Conservation (phyloP, 2,329 filamentous ascomycete genomes). For the Pestalotiopsis fici region DNA sequence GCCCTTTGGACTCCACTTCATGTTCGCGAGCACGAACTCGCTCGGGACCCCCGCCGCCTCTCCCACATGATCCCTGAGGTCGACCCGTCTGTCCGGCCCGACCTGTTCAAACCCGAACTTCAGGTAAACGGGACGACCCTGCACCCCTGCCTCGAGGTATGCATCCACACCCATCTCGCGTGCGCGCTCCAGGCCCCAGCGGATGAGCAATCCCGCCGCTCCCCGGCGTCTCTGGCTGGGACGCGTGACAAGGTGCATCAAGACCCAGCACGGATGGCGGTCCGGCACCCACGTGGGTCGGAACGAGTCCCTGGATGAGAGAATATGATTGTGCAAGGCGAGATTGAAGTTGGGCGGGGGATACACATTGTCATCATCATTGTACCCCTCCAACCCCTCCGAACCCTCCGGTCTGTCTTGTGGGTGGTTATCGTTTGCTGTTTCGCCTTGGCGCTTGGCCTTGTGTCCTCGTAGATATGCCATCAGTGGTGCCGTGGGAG, state of each 20-base stretch:
- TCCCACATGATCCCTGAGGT: background rate
- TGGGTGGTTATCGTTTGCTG: too few species aligned
- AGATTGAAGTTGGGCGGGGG: slow-evolving; percentile 16
- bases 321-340: slow-evolving; percentile 16
- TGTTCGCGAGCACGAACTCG: background rate
- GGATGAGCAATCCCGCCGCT: slow-evolving; percentile 12
- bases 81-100: slow-evolving; percentile 8
- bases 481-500: background rate
- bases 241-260: slow-evolving; percentile 21
- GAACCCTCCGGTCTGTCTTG: too few species aligned
- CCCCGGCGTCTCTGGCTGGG: slow-evolving; percentile 11
- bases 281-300: slow-evolving; percentile 13
- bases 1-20: background rate
- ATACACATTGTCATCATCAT: background rate
- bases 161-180: slow-evolving; percentile 2
- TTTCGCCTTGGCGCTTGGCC: too few species aligned
- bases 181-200: slow-evolving; percentile 6
- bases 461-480: too few species aligned
- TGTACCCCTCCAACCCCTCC: too few species aligned
- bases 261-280: slow-evolving; percentile 17
- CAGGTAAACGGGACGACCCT: slow-evolving; percentile 10
- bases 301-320: slow-evolving; percentile 14
- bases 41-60: background rate
- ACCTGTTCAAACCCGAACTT: slow-evolving; percentile 15
- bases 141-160: slow-evolving; percentile 9